phyloP scores from a whole-genome alignment of 179 eudicot species.

The Spergularia azorica region DNA sequence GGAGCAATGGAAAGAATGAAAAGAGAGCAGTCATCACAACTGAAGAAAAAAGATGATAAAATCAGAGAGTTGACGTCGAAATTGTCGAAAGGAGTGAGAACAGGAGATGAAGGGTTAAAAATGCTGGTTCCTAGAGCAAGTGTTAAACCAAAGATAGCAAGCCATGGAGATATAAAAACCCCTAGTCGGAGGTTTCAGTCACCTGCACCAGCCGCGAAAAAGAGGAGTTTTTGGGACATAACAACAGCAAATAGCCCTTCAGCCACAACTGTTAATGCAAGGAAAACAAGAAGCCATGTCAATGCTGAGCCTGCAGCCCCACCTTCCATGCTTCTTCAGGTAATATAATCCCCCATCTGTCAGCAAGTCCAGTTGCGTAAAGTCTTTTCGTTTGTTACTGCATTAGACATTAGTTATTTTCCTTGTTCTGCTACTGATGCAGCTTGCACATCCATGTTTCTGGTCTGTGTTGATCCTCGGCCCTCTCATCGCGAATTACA shows the following conservation, averaged over 20 bases:
- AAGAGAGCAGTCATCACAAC: conserved; percentile 55
- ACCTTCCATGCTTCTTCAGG: conserved; percentile 95
- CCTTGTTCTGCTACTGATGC: conserved; percentile 47
- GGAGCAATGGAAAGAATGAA: conserved; percentile 64
- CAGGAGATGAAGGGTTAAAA: conserved; percentile 42
- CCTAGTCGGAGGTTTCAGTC: conserved; percentile 65
- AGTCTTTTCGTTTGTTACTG: not conserved
- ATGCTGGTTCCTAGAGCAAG: conserved; percentile 54
- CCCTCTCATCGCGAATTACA: conserved; percentile 39
- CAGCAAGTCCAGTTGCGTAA: not conserved
- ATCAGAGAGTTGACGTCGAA: conserved; percentile 56
- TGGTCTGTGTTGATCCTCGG: conserved; percentile 64
- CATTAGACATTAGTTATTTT: conserved; percentile 27
- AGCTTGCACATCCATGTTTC: conserved; percentile 55
- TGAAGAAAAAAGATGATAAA: conserved; percentile 66
- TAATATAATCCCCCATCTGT: conserved; percentile 21
- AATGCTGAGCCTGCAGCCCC: conserved; percentile 42
- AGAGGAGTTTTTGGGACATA: conserved; percentile 86
- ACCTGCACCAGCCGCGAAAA: conserved; percentile 70
- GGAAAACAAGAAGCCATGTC: conserved; percentile 74
- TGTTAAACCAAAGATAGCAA: conserved; percentile 48
- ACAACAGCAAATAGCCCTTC: conserved; percentile 89
- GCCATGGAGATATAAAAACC: conserved; percentile 55
- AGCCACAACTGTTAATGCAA: conserved; percentile 51
- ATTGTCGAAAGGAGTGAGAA: conserved; percentile 26